Evolutionary conservation across 2,329 filamentous ascomycete species (phyloP).

Genomic region (Calonectria hongkongensis): DNA sequence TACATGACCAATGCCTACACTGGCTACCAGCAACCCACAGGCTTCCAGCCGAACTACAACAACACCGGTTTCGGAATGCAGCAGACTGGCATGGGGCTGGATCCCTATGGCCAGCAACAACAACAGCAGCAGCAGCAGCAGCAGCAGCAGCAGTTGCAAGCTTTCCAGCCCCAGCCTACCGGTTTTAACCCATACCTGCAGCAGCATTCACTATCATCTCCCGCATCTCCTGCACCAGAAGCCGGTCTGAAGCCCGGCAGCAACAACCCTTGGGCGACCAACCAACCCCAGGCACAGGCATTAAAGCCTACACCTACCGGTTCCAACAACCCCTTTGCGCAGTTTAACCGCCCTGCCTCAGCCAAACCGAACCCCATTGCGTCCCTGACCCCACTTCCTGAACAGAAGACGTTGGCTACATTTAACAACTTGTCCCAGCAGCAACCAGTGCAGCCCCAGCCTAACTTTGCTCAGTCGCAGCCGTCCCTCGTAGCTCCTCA

Average conservation of each 20-base stretch:
- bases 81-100: slow-evolving; percentile 80
- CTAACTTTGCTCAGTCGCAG: slow-evolving; percentile 55
- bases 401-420: slow-evolving; percentile 84
- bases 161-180: slow-evolving; percentile 71
- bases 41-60: slow-evolving; percentile 76
- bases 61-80: slow-evolving; percentile 77
- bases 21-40: slow-evolving; percentile 70
- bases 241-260: slow-evolving; percentile 83
- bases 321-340: slow-evolving; percentile 98
- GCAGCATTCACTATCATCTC: slow-evolving; percentile 63
- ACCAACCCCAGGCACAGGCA: slow-evolving; percentile 73
- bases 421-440: slow-evolving; percentile 72
- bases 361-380: slow-evolving; percentile 74
- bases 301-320: slow-evolving; percentile 91
- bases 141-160: slow-evolving; percentile 66
- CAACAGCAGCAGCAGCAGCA: slow-evolving; percentile 63
- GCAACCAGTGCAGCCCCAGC: slow-evolving; percentile 63
- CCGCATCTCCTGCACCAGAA: slow-evolving; percentile 71
- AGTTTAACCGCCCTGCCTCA: slow-evolving; percentile 77
- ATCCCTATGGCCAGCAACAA: slow-evolving; percentile 76
- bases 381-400: slow-evolving; percentile 84
- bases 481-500: slow-evolving; percentile 63
- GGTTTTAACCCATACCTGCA: slow-evolving; percentile 72
- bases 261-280: slow-evolving; percentile 94
- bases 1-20: slow-evolving; percentile 76